These are phyloP conservation scores for Aureobasidium uvarum DNA, from an alignment of 2,329 filamentous ascomycete genomes.

Conservation along the genomic window DNA sequence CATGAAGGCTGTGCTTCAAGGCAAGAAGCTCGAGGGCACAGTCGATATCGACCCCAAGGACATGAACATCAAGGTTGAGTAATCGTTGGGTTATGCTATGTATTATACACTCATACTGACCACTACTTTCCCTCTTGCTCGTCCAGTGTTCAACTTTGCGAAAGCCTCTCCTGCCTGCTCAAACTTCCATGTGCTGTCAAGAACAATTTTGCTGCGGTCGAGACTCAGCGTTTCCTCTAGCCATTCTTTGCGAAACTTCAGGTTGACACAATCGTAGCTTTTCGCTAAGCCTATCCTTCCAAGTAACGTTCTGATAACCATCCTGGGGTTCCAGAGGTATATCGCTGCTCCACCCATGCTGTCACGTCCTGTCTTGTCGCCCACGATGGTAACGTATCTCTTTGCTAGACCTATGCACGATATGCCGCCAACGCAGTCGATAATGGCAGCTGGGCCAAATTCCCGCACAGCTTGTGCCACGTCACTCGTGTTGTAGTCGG, in stretches of 20 bases:
- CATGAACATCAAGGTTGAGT: conserved; percentile 29
- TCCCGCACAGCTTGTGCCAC: conserved; percentile 52
- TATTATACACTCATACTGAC: conserved; percentile 29
- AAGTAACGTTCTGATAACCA: conserved; percentile 48
- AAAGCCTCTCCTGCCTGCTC: conserved; percentile 50
- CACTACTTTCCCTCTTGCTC: conserved; percentile 39
- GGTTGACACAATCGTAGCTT: conserved; percentile 45
- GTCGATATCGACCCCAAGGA: conserved; percentile 31
- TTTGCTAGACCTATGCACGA: conserved; percentile 42
- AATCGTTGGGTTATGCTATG: not conserved
- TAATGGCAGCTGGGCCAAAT: conserved; percentile 53
- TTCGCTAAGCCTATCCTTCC: conserved; percentile 42
- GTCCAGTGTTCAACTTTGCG: conserved; percentile 38
- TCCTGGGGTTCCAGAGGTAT: conserved; percentile 28
- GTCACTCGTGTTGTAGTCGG: conserved; percentile 58
- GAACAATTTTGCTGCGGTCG: conserved; percentile 55
- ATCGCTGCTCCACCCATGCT: conserved; percentile 36
- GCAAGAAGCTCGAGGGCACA: conserved; percentile 31
- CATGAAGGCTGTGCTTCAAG: conserved; percentile 47
- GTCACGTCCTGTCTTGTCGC: conserved; percentile 39
- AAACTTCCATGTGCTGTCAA: conserved; percentile 58
- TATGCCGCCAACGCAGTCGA: conserved; percentile 59
- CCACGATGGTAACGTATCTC: conserved; percentile 51
- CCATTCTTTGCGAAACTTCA: conserved; percentile 47
- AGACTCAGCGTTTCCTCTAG: conserved; percentile 57